Evolutionary conservation across 352 stramenopile genomes (phyloP).

Genomic region (Plasmopara muralis): DNA sequence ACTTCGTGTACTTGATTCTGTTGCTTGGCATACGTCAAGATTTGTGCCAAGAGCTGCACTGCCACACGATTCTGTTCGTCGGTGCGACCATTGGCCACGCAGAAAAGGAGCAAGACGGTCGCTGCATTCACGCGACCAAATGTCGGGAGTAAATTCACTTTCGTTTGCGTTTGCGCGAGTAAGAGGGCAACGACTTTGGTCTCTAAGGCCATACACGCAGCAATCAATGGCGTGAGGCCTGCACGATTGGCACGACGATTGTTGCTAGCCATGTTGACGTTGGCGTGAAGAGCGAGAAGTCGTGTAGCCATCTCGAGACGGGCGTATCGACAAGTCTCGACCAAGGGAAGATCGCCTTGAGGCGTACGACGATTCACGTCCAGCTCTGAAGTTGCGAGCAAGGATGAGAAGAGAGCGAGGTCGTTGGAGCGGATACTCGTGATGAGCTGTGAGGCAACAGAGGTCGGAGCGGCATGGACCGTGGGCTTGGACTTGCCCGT

Average conservation of each 20-base stretch:
- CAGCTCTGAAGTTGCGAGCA: conserved; percentile 22
- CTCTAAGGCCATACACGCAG: conserved; percentile 52
- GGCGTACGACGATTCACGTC: conserved; percentile 35
- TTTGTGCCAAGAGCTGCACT: conserved; percentile 28
- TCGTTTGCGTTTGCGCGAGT: conserved; percentile 13
- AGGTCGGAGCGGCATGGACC: neutral
- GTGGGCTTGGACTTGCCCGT: conserved; percentile 2
- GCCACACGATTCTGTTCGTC: conserved; percentile 35
- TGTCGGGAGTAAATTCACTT: conserved; percentile 27
- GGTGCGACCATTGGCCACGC: conserved; percentile 47
- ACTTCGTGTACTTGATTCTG: conserved; percentile 26
- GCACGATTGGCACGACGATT: conserved; percentile 35
- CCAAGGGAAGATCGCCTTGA: conserved; percentile 36
- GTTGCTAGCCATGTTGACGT: conserved; percentile 30
- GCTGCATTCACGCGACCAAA: conserved; percentile 40
- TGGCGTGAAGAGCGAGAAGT: conserved; percentile 26
- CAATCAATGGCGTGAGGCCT: conserved; percentile 40
- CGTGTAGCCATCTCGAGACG: conserved; percentile 32
- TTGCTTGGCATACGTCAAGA: conserved; percentile 35
- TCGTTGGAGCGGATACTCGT: conserved; percentile 26
- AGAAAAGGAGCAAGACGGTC: conserved; percentile 39
- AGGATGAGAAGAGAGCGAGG: conserved; percentile 11
- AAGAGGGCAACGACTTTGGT: conserved; percentile 32
- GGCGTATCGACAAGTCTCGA: conserved; percentile 52
- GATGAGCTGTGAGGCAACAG: conserved; percentile 15